Evolutionary conservation across 306 rosid species (phyloP).

Genomic region (Fragaria ananassa): DNA sequence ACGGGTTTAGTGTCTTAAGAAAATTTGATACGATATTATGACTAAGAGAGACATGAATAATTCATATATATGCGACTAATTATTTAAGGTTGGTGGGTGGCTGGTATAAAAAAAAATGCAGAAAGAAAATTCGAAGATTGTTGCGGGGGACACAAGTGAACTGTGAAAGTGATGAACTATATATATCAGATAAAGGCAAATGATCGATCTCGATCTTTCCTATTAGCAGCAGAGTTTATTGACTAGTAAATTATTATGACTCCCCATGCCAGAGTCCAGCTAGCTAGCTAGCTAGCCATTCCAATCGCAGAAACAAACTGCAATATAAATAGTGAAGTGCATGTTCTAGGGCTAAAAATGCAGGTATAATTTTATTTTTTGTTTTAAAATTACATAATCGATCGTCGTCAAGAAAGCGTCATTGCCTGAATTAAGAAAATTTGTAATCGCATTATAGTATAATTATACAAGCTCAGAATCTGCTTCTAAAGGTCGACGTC

Average conservation of each 20-base stretch:
- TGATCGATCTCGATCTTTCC: not conserved
- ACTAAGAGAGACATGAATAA: constrained; percentile 14
- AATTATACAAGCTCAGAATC: too few relatives aligned
- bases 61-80: constrained; percentile 6
- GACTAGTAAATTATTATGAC: not conserved
- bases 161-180: not conserved
- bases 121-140: not conserved
- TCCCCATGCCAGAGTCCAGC: too few relatives aligned
- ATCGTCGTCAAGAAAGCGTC: not conserved
- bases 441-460: not conserved
- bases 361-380: too few relatives aligned
- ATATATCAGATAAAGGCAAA: not conserved
- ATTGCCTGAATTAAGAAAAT: not conserved
- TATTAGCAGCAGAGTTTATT: not conserved
- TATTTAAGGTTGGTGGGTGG: constrained; percentile 16
- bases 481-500: too few relatives aligned
- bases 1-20: constrained; percentile 24
- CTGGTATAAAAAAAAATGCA: not conserved
- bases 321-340: too few relatives aligned
- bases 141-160: constrained; percentile 12
- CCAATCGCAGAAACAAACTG: not conserved
- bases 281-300: not conserved
- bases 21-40: constrained; percentile 19
- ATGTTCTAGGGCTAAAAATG: not conserved
- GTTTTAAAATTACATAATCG: too few relatives aligned